Conservation (phyloP, 257 asterid species). For the Solanum sejunctum region DNA sequence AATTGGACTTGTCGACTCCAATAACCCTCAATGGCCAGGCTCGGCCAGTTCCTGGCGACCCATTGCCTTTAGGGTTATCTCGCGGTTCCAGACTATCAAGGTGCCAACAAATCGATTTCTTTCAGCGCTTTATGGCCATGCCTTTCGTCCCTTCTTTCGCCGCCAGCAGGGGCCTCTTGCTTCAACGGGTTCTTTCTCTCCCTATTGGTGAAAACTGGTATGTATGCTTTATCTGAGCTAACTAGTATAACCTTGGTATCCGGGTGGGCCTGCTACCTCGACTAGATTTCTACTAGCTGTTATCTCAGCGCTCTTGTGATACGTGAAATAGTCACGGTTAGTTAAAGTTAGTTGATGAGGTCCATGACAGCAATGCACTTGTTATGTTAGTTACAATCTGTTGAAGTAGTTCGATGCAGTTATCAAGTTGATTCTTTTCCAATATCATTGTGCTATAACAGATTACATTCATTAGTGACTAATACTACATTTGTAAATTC, state of each 20-base stretch:
- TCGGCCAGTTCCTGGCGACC: constrained; percentile 39
- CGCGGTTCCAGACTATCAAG: constrained; percentile 63
- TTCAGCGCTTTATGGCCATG: constrained; percentile 81
- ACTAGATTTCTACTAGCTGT: too few species aligned
- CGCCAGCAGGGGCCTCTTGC: constrained; percentile 26
- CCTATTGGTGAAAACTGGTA: constrained; percentile 51
- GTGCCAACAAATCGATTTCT: constrained; percentile 61
- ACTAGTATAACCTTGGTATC: too few species aligned
- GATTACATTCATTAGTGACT: background rate
- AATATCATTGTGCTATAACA: background rate
- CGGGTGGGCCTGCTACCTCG: too few species aligned
- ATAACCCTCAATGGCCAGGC: constrained; percentile 59
- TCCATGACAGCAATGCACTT: background rate
- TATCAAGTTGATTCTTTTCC: background rate
- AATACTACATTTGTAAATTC: background rate
- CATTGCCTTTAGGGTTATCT: constrained; percentile 50
- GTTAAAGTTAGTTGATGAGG: background rate
- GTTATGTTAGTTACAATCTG: background rate
- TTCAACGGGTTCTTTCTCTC: constrained; percentile 53
- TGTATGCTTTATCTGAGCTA: background rate
- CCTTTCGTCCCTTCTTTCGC: constrained; percentile 61
- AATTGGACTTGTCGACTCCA: constrained; percentile 66
- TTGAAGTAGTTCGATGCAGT: background rate
- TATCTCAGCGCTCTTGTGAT: background rate
- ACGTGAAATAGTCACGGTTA: background rate